phyloP scores from a whole-genome alignment of 1,284 basidiomycete species.

The Ceratobasidium sp. region DNA sequence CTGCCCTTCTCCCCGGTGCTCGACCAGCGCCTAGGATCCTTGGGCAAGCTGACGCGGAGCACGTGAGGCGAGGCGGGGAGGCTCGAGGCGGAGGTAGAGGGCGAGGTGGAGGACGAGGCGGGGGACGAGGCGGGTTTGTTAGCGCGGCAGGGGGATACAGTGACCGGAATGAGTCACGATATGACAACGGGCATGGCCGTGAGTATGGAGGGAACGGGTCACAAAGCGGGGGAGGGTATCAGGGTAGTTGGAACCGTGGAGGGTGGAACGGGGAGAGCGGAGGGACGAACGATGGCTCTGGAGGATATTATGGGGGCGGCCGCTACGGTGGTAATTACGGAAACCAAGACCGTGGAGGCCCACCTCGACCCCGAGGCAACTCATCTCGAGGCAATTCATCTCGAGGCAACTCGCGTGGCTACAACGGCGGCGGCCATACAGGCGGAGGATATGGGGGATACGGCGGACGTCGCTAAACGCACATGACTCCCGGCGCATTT shows the following conservation, averaged over 20 bases:
- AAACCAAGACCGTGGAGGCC: neutral
- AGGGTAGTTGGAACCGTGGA: constrained; percentile 34
- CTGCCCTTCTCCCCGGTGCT: constrained; percentile 82
- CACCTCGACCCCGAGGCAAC: too few species aligned
- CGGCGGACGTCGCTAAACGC: constrained; percentile 27
- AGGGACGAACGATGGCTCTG: too few species aligned
- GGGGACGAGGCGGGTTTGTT: constrained; percentile 46
- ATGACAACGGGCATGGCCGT: constrained; percentile 41
- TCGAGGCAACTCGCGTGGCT: too few species aligned
- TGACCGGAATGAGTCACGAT: constrained; percentile 37
- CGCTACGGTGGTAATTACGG: neutral
- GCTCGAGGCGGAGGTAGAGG: constrained; percentile 53
- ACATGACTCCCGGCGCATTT: neutral
- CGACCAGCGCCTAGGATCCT: constrained; percentile 71
- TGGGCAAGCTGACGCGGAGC: constrained; percentile 78
- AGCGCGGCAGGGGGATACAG: constrained; percentile 45
- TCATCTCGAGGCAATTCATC: too few species aligned
- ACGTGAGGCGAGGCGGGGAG: constrained; percentile 60
- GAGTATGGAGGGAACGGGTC: constrained; percentile 50
- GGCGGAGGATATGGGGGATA: constrained; percentile 47
- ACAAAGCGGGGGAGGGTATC: constrained; percentile 47
- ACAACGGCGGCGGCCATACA: constrained; percentile 33
- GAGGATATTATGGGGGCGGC: neutral
- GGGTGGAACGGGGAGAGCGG: constrained; percentile 43
- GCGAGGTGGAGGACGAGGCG: constrained; percentile 46